Conservation (phyloP, 352 stramenopile genomes). For the Phytophthora fragariaefolia region DNA sequence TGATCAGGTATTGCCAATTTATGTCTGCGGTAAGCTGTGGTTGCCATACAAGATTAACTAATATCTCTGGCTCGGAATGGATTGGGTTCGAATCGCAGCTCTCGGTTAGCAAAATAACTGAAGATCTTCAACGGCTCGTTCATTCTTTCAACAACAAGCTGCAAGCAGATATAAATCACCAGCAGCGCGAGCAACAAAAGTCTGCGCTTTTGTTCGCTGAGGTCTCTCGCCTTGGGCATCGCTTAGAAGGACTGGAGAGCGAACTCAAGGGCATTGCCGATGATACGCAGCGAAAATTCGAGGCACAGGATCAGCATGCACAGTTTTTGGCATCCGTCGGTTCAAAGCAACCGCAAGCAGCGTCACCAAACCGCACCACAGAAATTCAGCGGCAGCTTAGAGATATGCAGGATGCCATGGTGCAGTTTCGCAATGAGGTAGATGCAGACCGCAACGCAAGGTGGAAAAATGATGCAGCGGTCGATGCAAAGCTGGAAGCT, state of each 20-base stretch:
- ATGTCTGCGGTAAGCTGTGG: not conserved
- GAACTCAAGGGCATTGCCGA: constrained; percentile 37
- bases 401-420: constrained; percentile 45
- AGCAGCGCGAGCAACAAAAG: constrained; percentile 79
- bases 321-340: constrained; percentile 27
- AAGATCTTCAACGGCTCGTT: constrained; percentile 65
- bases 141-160: constrained; percentile 64
- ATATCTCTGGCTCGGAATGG: constrained; percentile 3
- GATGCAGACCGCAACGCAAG: constrained; percentile 64
- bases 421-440: constrained; percentile 60
- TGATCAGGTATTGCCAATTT: constrained; percentile 44
- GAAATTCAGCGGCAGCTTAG: constrained; percentile 40
- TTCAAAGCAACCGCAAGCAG: constrained; percentile 47
- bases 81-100: constrained; percentile 18
- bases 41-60: not conserved
- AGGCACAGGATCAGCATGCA: constrained; percentile 53
- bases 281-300: constrained; percentile 46
- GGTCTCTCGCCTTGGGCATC: constrained; percentile 56
- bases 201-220: constrained; percentile 74
- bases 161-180: constrained; percentile 53
- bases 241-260: constrained; percentile 49
- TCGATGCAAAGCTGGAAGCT: constrained; percentile 48
- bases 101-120: constrained; percentile 33
- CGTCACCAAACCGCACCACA: constrained; percentile 21
- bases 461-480: constrained; percentile 50